Evolutionary conservation across 805 yeast genomes (phyloP), one percentile per base, ranked within the genome.

Genomic region (Yamadazyma phyllophila): DNA sequence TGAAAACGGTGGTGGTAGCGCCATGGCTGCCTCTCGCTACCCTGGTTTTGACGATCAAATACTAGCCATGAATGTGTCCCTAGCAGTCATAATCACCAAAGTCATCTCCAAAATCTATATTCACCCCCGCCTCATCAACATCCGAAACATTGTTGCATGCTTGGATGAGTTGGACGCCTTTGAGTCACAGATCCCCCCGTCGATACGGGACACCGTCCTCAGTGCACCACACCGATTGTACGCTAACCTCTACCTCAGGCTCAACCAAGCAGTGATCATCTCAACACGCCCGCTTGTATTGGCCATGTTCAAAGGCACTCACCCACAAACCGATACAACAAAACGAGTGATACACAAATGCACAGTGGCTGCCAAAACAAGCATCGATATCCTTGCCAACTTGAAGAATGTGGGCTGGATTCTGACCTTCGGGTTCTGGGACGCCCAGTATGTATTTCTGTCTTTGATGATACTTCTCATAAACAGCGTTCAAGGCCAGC

Each of bases 361-460:
- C 14, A 46, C 65, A 4, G 51, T 56, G 20, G 65, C 67, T 1
- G 62, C 73, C 9, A 56, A 61, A 45, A 42, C 62, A 14, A 57
- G 65, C 1, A 58, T 69, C 9, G 65, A 65, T 41, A 57, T 67
- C 4, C 41, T 66, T 6, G 41, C 55, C 26, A 54, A 62, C 36
- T 52, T 69, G 37, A 62, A 59, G 31, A 55, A 53, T 26, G 50
- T 53, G 40, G 52, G 60, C 9, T 56, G 61, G 46, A 48, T 66
- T 16, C 66, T 67, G 39, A 52, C 58, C 15, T 50, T 66, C 15
- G 74, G 73, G 4, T 67, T 59, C 44, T 69, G 74, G 74, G 74
- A 69, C 50, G 55, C 65, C 30, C 72, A 65, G 46, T 68, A 69
- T 53, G 50, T 67, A 35, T 69, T 64, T 45, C 53, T 62, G 8